Evolutionary conservation across 192 early-diverging fungal species (phyloP).

Genomic region (Cetraspora pellucida): DNA sequence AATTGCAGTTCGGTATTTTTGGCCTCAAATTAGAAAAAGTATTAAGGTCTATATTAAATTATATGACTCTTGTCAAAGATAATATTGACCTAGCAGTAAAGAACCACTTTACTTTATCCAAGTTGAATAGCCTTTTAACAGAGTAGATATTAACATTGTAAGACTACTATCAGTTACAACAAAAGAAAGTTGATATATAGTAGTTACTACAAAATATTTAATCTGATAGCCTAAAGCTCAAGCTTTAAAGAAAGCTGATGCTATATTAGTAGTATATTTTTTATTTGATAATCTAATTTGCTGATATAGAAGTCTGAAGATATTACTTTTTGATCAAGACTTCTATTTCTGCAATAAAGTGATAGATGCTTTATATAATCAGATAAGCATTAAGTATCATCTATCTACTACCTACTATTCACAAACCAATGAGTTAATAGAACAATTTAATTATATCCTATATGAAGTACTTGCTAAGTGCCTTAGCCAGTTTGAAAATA

Average conservation of each 20-base stretch:
- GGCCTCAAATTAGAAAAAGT: background rate
- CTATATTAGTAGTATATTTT: background rate
- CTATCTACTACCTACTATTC: too few relatives aligned
- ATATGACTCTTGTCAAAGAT: background rate
- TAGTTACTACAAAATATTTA: constrained; percentile 5
- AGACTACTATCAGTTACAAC: background rate
- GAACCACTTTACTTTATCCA: background rate
- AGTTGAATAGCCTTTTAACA: background rate
- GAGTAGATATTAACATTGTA: constrained; percentile 9
- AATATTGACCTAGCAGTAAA: background rate
- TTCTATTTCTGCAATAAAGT: too few relatives aligned
- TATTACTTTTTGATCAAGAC: too few relatives aligned
- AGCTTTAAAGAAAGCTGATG: background rate
- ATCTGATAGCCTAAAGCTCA: constrained; percentile 19
- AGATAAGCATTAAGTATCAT: too few relatives aligned
- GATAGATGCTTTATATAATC: too few relatives aligned
- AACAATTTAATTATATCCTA: too few relatives aligned
- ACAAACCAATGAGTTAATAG: too few relatives aligned
- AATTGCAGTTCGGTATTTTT: background rate
- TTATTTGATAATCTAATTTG: constrained; percentile 27
- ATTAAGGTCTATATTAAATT: background rate
- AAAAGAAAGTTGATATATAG: background rate
- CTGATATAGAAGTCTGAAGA: too few relatives aligned
- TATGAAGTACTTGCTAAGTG: too few relatives aligned
- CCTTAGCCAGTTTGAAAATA: too few relatives aligned